These are phyloP conservation scores for Colletotrichum spaethianum DNA, from an alignment of 2,329 filamentous ascomycete species.

Conservation along the genomic window DNA sequence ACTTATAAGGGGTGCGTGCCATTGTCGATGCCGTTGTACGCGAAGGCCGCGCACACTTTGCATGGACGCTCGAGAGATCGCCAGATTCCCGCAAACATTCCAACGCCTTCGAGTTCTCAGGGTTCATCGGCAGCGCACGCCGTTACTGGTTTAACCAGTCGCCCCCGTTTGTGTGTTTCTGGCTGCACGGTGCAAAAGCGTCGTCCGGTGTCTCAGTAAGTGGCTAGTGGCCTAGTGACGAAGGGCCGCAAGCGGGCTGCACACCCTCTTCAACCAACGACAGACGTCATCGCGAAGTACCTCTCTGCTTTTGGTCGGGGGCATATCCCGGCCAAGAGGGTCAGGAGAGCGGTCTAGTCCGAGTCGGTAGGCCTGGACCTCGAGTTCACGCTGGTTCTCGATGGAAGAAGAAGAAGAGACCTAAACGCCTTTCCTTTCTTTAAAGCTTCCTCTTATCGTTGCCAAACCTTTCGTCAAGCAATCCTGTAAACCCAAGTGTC, in stretches of 20 bases:
- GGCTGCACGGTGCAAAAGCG: background rate
- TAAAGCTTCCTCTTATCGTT: background rate
- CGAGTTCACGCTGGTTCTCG: background rate
- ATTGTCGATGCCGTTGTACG: background rate
- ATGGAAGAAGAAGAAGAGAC: background rate
- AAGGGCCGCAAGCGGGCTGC: background rate
- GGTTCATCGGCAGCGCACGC: background rate
- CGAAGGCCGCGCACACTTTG: background rate
- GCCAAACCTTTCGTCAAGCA: background rate
- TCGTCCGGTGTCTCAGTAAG: conserved; percentile 4
- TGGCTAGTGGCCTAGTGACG: background rate
- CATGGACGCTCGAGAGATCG: background rate
- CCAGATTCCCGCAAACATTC: background rate
- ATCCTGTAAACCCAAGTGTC: background rate
- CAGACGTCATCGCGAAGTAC: conserved; percentile 38
- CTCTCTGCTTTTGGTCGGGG: conserved; percentile 11
- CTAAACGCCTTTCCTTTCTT: background rate
- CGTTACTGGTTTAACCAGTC: background rate
- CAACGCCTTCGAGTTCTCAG: background rate
- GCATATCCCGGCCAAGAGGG: conserved; percentile 13
- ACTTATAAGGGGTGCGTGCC: background rate
- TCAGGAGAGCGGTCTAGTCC: conserved; percentile 11
- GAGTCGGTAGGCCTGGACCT: conserved; percentile 16
- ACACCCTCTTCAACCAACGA: conserved; percentile 30
- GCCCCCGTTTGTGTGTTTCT: background rate